Base-by-base conservation (phyloP, 139 green algal species). In the Raphidocelis subcapitata region DNA sequence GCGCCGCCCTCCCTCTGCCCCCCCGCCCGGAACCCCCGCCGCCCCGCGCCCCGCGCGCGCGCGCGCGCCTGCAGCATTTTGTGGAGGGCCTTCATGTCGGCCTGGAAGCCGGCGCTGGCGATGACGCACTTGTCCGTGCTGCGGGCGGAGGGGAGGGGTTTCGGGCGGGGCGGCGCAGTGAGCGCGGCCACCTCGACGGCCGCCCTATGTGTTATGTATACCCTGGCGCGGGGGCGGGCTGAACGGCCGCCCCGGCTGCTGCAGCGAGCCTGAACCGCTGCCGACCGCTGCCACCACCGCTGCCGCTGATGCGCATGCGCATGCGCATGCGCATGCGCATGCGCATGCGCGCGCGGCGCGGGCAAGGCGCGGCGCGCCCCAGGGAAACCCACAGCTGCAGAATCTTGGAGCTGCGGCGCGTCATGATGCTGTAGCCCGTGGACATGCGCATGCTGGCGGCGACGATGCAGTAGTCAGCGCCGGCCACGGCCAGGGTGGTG, bases 351-450 rank as follows among this genome's bases (percentile, higher is more conserved):
- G n/a, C n/a, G n/a, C n/a, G n/a, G n/a, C n/a, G n/a, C n/a, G n/a
- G n/a, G n/a, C n/a, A n/a, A n/a, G n/a, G n/a, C n/a, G n/a, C n/a
- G n/a, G n/a, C n/a, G n/a, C n/a, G n/a, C n/a, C n/a, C n/a, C n/a
- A n/a, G n/a, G n/a, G n/a, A n/a, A n/a, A 79, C 91, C 89, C 72
- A 96, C 90, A 99, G 74, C 36, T 91, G 79, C 0, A 93, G 49
- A 5, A 98, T 73, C 78, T 96, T 98, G 36, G 81, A 90, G 57
- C 86, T 76, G 18, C 95, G 81, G 0, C 96, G 81, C 0, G 92
- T 98, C 1, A 99, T 75, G 68, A 99, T 98, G 78, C 72, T 91
- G 85, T 92, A 99, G n/a, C 96, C 96, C 0, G 93, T 97, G 0
- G 92, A 97, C 72, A 99, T 86, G 20, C 96, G 88, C 0, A 90